Conservation (phyloP, 305 asterid genomes). For the Fraxinus greggii region DNA sequence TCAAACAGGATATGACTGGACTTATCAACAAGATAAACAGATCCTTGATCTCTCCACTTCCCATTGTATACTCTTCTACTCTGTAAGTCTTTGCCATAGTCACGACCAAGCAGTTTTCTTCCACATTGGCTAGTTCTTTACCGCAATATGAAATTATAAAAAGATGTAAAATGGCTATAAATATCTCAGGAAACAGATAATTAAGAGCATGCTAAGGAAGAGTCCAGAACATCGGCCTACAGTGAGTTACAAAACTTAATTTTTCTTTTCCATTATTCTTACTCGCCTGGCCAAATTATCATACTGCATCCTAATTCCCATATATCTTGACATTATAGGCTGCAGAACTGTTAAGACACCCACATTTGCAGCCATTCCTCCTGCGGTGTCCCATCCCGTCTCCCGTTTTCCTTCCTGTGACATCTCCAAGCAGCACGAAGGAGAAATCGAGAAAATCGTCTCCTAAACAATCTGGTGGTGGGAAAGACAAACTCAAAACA, state of each 20-base stretch:
- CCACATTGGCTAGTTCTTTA: not conserved
- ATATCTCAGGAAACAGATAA: slow-evolving; percentile 77
- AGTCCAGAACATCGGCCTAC: slow-evolving; percentile 94
- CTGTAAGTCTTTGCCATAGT: slow-evolving; percentile 50
- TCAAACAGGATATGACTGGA: slow-evolving; percentile 76
- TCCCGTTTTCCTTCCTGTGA: slow-evolving; percentile 81
- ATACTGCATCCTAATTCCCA: slow-evolving; percentile 10
- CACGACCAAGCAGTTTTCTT: not conserved
- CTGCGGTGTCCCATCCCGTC: slow-evolving; percentile 72
- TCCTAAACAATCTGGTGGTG: slow-evolving; percentile 35
- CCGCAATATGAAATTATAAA: not conserved
- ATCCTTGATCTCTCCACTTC: slow-evolving; percentile 84
- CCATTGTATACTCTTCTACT: slow-evolving; percentile 76
- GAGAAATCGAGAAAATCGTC: slow-evolving; percentile 45
- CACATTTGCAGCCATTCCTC: slow-evolving; percentile 88
- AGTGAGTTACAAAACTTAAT: slow-evolving; percentile 37
- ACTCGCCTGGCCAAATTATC: not conserved
- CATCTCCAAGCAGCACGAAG: slow-evolving; percentile 41
- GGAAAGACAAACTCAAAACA: slow-evolving; percentile 31
- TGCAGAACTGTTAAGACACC: slow-evolving; percentile 83
- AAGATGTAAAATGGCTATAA: slow-evolving; percentile 15
- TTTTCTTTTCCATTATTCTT: not conserved
- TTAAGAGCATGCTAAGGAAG: slow-evolving; percentile 92
- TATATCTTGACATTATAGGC: slow-evolving; percentile 44
- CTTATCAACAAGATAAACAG: slow-evolving; percentile 91